Evolutionary conservation across 2,329 filamentous ascomycete genomes (phyloP), one percentile per base, ranked within the genome.

Genomic region (Myrmaecium sp.): DNA sequence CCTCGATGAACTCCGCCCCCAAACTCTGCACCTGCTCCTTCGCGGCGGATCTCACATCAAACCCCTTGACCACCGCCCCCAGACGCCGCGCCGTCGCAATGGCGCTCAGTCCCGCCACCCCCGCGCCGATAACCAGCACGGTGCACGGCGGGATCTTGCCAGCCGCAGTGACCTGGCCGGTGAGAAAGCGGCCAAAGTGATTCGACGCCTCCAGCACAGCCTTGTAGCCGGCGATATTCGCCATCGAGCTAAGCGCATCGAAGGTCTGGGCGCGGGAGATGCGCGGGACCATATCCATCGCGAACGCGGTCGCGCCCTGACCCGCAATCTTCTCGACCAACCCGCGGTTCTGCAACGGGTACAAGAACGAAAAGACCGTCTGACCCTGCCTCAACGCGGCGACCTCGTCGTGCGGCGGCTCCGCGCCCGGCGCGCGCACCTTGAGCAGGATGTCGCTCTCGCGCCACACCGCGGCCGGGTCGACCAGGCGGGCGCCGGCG

Each of bases 141-240:
- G 92, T 93, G 47, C 79, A 82, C 4, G 82, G 82, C 1, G 83
- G 82, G 17, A 93, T 89, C 62, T 89, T 73, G 24, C 83, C 83
- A 28, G 83, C 83, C 27, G 83, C 83, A 4, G 83, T 93, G 10
- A 84, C 79, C 48, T 93, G 83, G 15, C 82, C 83, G 8, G 82
- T 91, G 38, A 92, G 54, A 44, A 91, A 92, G 23, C 82, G 71
- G 27, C 82, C 82, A 51, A 91, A 93, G 35, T 77, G 72, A 51
- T 92, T 92, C 9, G 80, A 84, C 1, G 82, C 83, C 50, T 92
- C 82, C 22, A 92, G 58, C 1, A 92, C 80, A 21, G 82, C 83
- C 52, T 91, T 92, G 56, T 93, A 93, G 0, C 83, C 83, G 13
- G 82, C 80, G 54, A 92, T 92, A 41, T 92, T 92, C 33, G 83